Evolutionary conservation across 2,329 filamentous ascomycete species (phyloP).

Genomic region (Emmonsia crescens): DNA sequence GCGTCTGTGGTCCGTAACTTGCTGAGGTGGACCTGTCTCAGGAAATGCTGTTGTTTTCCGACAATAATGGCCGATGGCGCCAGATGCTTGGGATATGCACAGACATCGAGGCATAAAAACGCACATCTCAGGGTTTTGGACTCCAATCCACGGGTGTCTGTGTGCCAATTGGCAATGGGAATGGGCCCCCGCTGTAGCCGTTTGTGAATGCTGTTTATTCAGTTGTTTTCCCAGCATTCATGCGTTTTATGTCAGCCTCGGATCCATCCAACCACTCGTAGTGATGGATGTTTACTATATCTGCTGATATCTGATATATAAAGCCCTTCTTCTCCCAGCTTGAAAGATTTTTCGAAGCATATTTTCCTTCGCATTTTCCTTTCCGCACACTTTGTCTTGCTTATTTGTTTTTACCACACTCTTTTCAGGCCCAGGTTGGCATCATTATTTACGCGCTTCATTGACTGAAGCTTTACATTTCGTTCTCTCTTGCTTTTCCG

Average conservation of each 20-base stretch:
- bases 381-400: background rate
- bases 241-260: background rate
- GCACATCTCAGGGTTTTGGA: background rate
- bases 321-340: background rate
- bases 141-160: background rate
- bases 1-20: background rate
- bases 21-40: background rate
- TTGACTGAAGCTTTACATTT: constrained; percentile 6
- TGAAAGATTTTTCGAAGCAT: background rate
- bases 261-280: background rate
- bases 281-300: background rate
- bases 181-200: background rate
- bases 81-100: background rate
- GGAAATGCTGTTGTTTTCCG: too few relatives aligned
- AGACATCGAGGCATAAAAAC: background rate
- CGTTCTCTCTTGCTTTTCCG: background rate
- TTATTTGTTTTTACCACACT: background rate
- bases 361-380: constrained; percentile 1
- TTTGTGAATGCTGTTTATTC: background rate
- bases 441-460: constrained; percentile 5
- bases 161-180: too few relatives aligned
- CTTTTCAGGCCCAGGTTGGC: background rate
- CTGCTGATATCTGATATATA: background rate
- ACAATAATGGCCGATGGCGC: background rate
- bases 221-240: background rate